Conservation (phyloP, 1,284 basidiomycete genomes). For the Microbotryum intermedium region DNA sequence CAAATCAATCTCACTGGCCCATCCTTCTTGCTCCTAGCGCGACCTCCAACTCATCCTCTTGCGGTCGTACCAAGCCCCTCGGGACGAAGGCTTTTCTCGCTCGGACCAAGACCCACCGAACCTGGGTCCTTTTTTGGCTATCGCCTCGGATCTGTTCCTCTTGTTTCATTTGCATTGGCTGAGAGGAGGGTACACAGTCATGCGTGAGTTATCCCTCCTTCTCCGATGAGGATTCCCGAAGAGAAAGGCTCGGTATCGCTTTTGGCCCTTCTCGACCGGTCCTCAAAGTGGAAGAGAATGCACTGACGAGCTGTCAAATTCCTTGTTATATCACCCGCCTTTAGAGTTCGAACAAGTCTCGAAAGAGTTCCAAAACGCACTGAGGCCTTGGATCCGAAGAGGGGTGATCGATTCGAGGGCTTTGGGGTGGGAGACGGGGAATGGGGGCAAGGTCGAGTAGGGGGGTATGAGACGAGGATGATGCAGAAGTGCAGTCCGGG, state of each 20-base stretch:
- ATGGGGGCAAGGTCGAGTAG: slow-evolving; percentile 19
- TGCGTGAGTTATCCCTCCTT: slow-evolving; percentile 13
- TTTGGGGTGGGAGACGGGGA: slow-evolving; percentile 21
- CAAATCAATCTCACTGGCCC: too few relatives aligned
- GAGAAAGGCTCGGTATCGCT: too few relatives aligned
- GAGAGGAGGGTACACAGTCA: slow-evolving; percentile 12
- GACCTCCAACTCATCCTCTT: slow-evolving; percentile 28
- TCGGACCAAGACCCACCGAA: not conserved
- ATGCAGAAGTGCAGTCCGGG: too few relatives aligned
- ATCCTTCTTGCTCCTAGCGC: slow-evolving; percentile 1
- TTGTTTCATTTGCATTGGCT: slow-evolving; percentile 28
- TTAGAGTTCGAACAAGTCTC: slow-evolving; percentile 25
- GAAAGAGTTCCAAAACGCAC: slow-evolving; percentile 10
- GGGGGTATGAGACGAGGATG: not conserved
- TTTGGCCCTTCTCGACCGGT: too few relatives aligned
- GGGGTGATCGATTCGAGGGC: slow-evolving; percentile 24
- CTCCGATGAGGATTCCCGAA: too few relatives aligned
- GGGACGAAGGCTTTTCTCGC: not conserved
- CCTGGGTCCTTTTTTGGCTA: slow-evolving; percentile 2
- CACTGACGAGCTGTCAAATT: not conserved
- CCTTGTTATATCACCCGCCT: not conserved
- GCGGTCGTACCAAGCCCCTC: slow-evolving; percentile 2
- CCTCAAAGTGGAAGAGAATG: too few relatives aligned
- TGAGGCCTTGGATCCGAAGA: slow-evolving; percentile 23
- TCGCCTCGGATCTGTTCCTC: slow-evolving; percentile 14